Evolutionary conservation across 148 eudicot species (phyloP), one percentile per base, ranked within the genome.

Genomic region (Rhododendron ferrugineum): DNA sequence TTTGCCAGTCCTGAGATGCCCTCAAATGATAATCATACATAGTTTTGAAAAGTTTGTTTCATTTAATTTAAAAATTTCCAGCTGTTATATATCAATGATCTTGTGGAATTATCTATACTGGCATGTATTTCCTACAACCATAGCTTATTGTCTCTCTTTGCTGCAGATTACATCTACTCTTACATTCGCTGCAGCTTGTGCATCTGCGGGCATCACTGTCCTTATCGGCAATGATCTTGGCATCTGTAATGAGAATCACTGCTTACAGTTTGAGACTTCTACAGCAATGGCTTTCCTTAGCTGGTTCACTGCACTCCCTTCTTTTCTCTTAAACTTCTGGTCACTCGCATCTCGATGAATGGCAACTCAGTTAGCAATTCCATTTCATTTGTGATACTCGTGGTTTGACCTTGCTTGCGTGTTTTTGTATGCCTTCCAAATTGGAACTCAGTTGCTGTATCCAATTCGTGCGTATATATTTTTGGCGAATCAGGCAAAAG

Each of bases 161-260:
- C 74, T 91, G 92, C 98, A 96, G 99, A 90, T 96, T 77, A 92
- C 94, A 46, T 93, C 95, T 10, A 96, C 95, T 32, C 95, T 96
- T 79, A 94, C 92, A 84, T 96, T 96, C 89, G 95, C 99, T 3
- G 96, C 99, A 84, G 99, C 99, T 30, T 96, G 95, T 92, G 94
- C 98, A 50, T 94, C 97, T 68, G 98, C 99, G 6, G 99, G 99
- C 47, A 96, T 96, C 75, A 96, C 99, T 10, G 98, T 96, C 81
- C 99, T 96, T 78, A 93, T 96, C 40, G 90, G 93, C 66, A 96
- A 95, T 62, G 99, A 96, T 86, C 91, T 94, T 50, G 86, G 85
- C 75, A 88, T 85, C 50, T 96, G 99, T 84, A 72, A 85, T 16
- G 86, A 89, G 76, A 96, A 96, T 85, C 97, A 94, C 87, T 96